Base-by-base conservation (phyloP, 768 basidiomycete species). In the Boletus rubroflammeus region DNA sequence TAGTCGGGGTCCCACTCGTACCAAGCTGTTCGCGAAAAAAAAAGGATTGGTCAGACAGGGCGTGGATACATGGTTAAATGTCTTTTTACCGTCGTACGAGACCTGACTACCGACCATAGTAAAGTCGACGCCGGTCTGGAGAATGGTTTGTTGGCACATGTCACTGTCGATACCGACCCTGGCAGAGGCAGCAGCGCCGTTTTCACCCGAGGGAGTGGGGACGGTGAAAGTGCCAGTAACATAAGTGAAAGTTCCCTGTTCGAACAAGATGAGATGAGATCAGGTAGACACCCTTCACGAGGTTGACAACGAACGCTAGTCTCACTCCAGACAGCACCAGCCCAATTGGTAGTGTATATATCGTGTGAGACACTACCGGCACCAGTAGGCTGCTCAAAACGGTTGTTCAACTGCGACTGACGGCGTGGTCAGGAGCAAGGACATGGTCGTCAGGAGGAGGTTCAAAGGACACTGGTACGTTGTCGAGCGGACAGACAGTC, bases 121-220 rank as follows among this genome's bases (percentile, higher is more conserved):
- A 34, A 34, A 34, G 14, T 34, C 32, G 32, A 34, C 14, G 14
- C 32, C 14, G 14, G 13, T 34, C 34, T 39, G 51, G 10, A 58
- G 28, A 13, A 21, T 21, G 14, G 23, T 32, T 8, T 8, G 4
- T 1, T 2, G 1, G 23, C 54, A 60, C 2, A 15, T 44, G 32
- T 43, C 15, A 3, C 59, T 59, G 23, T 61, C 52, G 19, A 61
- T 41, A 11, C 59, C 55, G 2, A 57, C 43, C 55, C 49, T 57
- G 14, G 32, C 28, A 44, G 32, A 13, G 5, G 38, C 41, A 40
- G 39, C 25, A n/a, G 25, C 3, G 8, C 31, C 29, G 3, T 1
- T 1, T 2, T 14, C 0, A 23, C 58, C 53, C 9, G 19, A 36
- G 14, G 34, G 28, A 3, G 0, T 2, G 4, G 55, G 51, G 17